These are phyloP conservation scores for Lavandula angustifolia DNA, from an alignment of 257 asterid genomes.

Conservation along the genomic window DNA sequence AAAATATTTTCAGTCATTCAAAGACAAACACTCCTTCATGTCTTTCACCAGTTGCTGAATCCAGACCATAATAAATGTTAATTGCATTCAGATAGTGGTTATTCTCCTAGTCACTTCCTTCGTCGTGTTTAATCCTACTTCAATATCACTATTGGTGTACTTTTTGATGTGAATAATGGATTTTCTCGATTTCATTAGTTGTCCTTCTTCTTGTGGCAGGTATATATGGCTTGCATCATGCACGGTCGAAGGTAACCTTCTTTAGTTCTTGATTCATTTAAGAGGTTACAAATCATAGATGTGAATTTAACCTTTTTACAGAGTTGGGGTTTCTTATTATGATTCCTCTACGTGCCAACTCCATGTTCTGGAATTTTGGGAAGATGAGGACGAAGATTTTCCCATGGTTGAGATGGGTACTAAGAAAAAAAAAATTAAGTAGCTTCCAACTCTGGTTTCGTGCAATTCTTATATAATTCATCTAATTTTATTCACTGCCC, in stretches of 20 bases:
- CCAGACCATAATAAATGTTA: conserved; percentile 10
- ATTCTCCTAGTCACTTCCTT: conserved; percentile 2
- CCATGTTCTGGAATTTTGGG: conserved; percentile 87
- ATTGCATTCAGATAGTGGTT: not conserved
- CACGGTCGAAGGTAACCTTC: conserved; percentile 73
- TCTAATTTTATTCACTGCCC: conserved; percentile 16
- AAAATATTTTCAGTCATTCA: conserved; percentile 2
- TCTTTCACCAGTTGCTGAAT: not conserved
- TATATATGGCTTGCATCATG: conserved; percentile 90
- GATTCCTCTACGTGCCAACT: conserved; percentile 77
- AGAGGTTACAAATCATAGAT: conserved; percentile 26
- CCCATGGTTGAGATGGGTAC: conserved; percentile 90
- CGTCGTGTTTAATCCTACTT: conserved; percentile 15
- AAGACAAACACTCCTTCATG: conserved; percentile 5
- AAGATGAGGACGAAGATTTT: conserved; percentile 67
- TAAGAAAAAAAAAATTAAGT: conserved; percentile 24
- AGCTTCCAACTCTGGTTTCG: conserved; percentile 27
- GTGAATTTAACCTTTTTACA: conserved; percentile 37
- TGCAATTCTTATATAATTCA: conserved; percentile 20
- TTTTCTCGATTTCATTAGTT: conserved; percentile 7
- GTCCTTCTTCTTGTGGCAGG: conserved; percentile 51
- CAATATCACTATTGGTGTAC: not conserved
- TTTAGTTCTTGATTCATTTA: conserved; percentile 21
- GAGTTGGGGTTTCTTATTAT: conserved; percentile 89
- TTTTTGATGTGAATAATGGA: conserved; percentile 16